A percentile compares a stretch with the other conserved stretches of the same genome.
These are phyloP conservation scores for Oleoguttula mirabilis DNA, from an alignment of 495 filamentous ascomycete genomes.

Conservation along the genomic window DNA sequence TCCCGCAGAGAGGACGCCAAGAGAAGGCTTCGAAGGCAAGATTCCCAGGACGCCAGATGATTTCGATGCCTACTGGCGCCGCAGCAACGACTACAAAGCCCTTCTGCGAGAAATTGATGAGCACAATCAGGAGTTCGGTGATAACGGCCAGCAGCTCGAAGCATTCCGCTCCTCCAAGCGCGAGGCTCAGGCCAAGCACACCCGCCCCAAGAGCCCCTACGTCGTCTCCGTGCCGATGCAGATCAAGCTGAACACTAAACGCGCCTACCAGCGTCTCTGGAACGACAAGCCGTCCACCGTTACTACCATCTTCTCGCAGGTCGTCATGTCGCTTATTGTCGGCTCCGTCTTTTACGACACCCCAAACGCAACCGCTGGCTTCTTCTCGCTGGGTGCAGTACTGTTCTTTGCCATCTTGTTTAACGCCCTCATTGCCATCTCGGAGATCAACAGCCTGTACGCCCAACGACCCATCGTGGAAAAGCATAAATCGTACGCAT, in stretches of 20 bases:
- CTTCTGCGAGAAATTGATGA: slow-evolving; percentile 15
- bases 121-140: slow-evolving; percentile 12
- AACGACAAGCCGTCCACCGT: slow-evolving; percentile 27
- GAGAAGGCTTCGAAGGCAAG: slow-evolving; percentile 21
- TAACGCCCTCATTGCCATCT: slow-evolving; percentile 44
- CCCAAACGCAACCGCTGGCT: slow-evolving; percentile 31
- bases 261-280: slow-evolving; percentile 38
- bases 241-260: slow-evolving; percentile 37
- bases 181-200: slow-evolving; percentile 20
- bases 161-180: slow-evolving; percentile 13
- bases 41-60: slow-evolving; percentile 24
- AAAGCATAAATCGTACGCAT: slow-evolving; percentile 71
- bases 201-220: slow-evolving; percentile 36
- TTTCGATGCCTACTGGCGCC: slow-evolving; percentile 19
- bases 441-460: slow-evolving; percentile 58
- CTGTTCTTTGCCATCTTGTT: slow-evolving; percentile 32
- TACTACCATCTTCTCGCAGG: slow-evolving; percentile 20
- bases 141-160: slow-evolving; percentile 2
- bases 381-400: slow-evolving; percentile 30
- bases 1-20: slow-evolving; percentile 13
- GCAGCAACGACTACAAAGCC: slow-evolving; percentile 4
- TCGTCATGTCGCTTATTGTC: slow-evolving; percentile 32
- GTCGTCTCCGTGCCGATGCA: slow-evolving; percentile 38
- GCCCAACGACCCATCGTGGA: slow-evolving; percentile 82
- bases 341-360: slow-evolving; percentile 39